Evolutionary conservation across 2,329 filamentous ascomycete species (phyloP), one percentile per base, ranked within the genome.

Genomic region (Raffaelea arxii): DNA sequence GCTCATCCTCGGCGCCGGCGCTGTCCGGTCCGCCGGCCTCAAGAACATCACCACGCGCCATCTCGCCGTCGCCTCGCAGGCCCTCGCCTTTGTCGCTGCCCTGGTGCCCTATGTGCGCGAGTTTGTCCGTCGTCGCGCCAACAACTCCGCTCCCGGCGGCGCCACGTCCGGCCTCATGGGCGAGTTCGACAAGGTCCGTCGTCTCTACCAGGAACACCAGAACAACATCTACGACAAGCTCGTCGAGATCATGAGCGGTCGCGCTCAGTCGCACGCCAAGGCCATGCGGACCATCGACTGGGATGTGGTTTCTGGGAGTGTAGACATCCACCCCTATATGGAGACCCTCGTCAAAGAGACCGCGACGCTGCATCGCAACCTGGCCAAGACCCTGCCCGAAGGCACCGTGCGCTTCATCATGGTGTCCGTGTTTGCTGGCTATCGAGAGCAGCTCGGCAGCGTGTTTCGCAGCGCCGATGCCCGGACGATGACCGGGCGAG

Each of bases 41-140:
- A 95, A 89, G 62, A 96, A 96, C 58, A 98, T 98, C 61, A 95
- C 87, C 1, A 95, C 92, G 1, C 92, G 92, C 57, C 91, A 98
- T 65, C 76, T 98, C 2, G 90, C 92, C 0, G 78, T 97, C 18
- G 90, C 92, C 3, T 90, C 86, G 0, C 91, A 96, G 62, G 86
- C 90, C 0, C 67, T 97, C 19, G 84, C 84, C 39, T 96, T 98
- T 61, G 80, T 94, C 40, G 85, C 90, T 22, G 81, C 87, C 0
- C 71, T 97, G 2, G 82, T 95, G 4, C 91, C 92, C 0, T 90
- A 97, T 59, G 76, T 96, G 24, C 81, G 91, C 39, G 92, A 97
- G 65, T 95, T 94, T 55, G 80, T 94, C 21, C 83, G 92, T 11
- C 80, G 92, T 2, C 86, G 94, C 56, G 72, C 69, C 6, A 71